phyloP scores from a whole-genome alignment of 768 basidiomycete genomes.

The Cyclocybe aegerita region DNA sequence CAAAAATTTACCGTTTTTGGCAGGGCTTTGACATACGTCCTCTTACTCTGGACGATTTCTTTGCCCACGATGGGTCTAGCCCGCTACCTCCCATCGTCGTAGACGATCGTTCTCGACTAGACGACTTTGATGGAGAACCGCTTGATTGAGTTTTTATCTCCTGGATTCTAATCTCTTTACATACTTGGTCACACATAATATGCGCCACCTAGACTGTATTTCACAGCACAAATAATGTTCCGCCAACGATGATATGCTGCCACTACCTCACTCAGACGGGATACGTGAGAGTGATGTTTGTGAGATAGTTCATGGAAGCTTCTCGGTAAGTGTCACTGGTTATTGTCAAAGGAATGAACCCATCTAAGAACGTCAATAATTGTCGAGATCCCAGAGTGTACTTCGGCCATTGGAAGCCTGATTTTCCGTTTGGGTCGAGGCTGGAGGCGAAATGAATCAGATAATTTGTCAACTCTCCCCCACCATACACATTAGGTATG shows the following conservation, averaged over 20 bases:
- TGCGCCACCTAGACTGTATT: not conserved
- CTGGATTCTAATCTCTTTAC: not conserved
- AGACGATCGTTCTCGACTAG: constrained; percentile 22
- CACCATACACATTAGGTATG: constrained; percentile 36
- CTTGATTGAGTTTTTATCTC: constrained; percentile 12
- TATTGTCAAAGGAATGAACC: constrained; percentile 24
- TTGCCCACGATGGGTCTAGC: constrained; percentile 37
- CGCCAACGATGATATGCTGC: no score
- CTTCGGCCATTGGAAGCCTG: constrained; percentile 20
- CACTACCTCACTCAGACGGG: constrained; percentile 10
- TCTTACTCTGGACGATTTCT: constrained; percentile 70
- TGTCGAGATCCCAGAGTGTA: constrained; percentile 17
- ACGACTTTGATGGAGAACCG: constrained; percentile 14
- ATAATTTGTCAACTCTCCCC: constrained; percentile 42
- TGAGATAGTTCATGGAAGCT: constrained; percentile 25
- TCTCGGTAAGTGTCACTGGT: constrained; percentile 28
- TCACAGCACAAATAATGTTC: no score
- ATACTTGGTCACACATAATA: not conserved
- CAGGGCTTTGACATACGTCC: constrained; percentile 82
- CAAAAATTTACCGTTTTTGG: not conserved
- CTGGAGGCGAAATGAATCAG: constrained; percentile 42
- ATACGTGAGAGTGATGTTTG: constrained; percentile 18
- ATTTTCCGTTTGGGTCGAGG: constrained; percentile 16
- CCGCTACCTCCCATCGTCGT: constrained; percentile 28
- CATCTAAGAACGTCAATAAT: constrained; percentile 32